Conservation (phyloP, 176 grass and related monocot genomes). For the Lolium multiflorum region DNA sequence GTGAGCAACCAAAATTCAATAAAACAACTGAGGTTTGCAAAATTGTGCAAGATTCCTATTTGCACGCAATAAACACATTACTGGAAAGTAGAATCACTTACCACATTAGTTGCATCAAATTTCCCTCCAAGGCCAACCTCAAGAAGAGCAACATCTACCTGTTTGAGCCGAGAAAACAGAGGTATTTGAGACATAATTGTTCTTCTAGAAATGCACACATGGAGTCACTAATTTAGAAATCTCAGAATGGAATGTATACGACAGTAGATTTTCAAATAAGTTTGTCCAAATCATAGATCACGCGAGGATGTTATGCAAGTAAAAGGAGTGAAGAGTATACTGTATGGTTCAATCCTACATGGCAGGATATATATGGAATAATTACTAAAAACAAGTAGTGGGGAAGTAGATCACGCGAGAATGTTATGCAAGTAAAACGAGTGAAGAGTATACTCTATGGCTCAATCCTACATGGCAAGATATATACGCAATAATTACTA, state of each 20-base stretch:
- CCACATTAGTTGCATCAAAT: conserved; percentile 98
- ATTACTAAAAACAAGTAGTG: no score
- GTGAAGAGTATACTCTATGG: background rate
- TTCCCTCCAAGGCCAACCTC: conserved; percentile 98
- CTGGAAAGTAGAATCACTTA: conserved; percentile 46
- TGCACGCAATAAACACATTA: conserved; percentile 1
- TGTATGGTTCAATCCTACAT: background rate
- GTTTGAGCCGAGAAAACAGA: conserved; percentile 36
- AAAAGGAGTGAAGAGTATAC: background rate
- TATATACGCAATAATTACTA: background rate
- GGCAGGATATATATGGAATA: background rate
- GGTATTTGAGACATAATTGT: background rate
- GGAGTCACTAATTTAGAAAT: background rate
- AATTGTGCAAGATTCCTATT: background rate
- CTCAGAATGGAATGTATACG: background rate
- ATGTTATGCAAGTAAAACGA: background rate
- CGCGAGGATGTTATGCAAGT: background rate
- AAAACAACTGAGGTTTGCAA: background rate
- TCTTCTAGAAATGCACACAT: conserved; percentile 5
- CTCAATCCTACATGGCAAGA: background rate
- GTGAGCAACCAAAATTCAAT: background rate
- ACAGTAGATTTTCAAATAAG: background rate
- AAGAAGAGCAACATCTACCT: conserved; percentile 96
- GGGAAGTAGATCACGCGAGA: background rate
- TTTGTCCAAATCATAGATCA: background rate